Evolutionary conservation across 164 flowering plant genomes (phyloP), one percentile per base, ranked within the genome.

Genomic region (Brasenia schreberi): DNA sequence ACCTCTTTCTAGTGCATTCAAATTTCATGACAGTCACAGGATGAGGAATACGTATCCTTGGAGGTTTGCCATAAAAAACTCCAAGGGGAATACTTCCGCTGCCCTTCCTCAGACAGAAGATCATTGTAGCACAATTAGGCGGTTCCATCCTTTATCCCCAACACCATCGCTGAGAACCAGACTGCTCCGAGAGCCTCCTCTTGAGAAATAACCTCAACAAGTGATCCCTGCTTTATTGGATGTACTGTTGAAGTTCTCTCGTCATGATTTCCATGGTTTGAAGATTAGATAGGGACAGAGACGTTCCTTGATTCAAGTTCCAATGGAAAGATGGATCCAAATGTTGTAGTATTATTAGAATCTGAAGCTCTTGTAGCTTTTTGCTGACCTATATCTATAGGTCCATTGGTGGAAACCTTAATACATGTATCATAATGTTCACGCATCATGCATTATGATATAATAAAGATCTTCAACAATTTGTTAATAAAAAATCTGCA

Each of bases 1-100:
- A 81, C 67, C 98, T 80, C 80, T 92, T 95, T 76, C 88, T 85
- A 44, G 96, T 81, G 63, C 91, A 85, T 72, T 87, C 94, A 77
- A 70, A 70, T 66, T 76, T 86, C 70, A 78, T 33, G 39, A 4
- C 39, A 33, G 39, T 33, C 39, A 33, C 3, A 33, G 4, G 39
- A 33, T 33, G 39, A 18, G 1, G 77, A 76, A 81, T 33, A 11
- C 99, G 90, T 65, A 95, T 70, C 74, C 68, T 83, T 5, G 98
- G 98, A 33, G 87, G 75, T 53, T 71, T 63, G 66, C 73, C 85
- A 59, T 79, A 88, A 64, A 81, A 33, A 33, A 33, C 39, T 3
- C 39, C 39, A 33, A 33, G 39, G 4, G 39, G 39, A 95, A 72
- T 95, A 97, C 67, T 76, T 77, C 42, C 81, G 71, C 73, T 77